These are phyloP conservation scores for Coemansia furcata DNA, from an alignment of 192 early-diverging fungal genomes.

Conservation along the genomic window DNA sequence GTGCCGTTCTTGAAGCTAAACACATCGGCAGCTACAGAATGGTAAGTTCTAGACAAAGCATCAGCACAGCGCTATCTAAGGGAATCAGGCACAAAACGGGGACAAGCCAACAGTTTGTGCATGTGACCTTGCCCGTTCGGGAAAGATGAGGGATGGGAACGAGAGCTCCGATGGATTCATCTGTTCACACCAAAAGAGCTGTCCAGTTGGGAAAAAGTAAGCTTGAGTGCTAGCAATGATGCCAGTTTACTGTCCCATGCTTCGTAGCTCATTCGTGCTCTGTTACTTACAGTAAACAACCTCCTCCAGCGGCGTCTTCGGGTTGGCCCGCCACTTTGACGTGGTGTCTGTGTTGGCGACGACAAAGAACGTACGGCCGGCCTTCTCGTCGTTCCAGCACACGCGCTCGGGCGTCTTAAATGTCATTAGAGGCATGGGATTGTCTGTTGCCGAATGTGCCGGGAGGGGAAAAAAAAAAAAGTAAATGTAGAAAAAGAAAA, in stretches of 20 bases:
- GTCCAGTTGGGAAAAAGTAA: not conserved
- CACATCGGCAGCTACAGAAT: conserved; percentile 31
- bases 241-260: not conserved
- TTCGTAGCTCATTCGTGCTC: not conserved
- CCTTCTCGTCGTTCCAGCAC: conserved; percentile 44
- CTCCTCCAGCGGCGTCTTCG: conserved; percentile 35
- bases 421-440: conserved; percentile 33
- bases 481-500: not conserved
- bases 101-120: not conserved
- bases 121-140: not conserved
- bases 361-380: conserved; percentile 39
- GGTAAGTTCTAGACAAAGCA: not conserved
- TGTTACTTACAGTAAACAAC: conserved; percentile 50
- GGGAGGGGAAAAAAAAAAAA: not conserved
- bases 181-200: not conserved
- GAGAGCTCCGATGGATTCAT: too few relatives aligned
- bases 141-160: conserved; percentile 1
- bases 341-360: conserved; percentile 40
- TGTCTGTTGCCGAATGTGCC: not conserved
- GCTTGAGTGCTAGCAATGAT: not conserved
- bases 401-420: conserved; percentile 53
- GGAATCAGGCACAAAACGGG: not conserved
- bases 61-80: not conserved
- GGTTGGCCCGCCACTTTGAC: conserved; percentile 42
- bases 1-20: conserved; percentile 30